Evolutionary conservation across 2,329 filamentous ascomycete genomes (phyloP), one percentile per base, ranked within the genome.

Genomic region (Purpureocillium takamizusanense): DNA sequence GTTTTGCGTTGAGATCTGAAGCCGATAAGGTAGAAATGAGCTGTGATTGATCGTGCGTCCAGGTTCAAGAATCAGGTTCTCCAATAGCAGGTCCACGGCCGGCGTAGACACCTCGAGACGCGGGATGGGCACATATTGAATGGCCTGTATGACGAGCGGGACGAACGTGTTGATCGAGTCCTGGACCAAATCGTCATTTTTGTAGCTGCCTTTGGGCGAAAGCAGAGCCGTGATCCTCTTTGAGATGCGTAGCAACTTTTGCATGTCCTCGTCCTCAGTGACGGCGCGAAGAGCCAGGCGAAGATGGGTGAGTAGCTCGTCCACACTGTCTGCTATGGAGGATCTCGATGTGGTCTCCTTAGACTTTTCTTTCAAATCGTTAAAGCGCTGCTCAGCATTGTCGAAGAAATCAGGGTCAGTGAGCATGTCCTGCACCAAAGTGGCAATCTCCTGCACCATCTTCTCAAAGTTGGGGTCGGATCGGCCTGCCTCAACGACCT

Each of bases 81-180:
- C 90, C 3, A 97, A 66, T 1, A 97, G 66, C 5, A 97, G 73
- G 50, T 95, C 89, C 39, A 94, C 70, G 27, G 85, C 79, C 0
- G 88, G 89, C 4, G 82, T 83, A 1, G 86, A 83, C 5, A 95
- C 69, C 58, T 95, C 90, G n/a, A 95, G 62, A 4, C 90, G 81
- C 1, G 89, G 89, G 37, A 97, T 92, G 0, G 90, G 90, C 4
- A 97, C 66, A 60, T 87, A 88, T 56, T 95, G 88, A 25, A 97
- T 71, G 3, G 78, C 76, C 47, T 86, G 73, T 41, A 95, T 74
- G 4, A 88, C 53, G 11, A 87, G 65, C 0, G 90, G 90, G 5
- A 92, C 69, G 54, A 95, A 89, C 11, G 90, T 78, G 42, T 90
- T 83, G 48, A 87, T 71, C 3, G 78, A 66, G 55, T 97, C 90